phyloP scores from a whole-genome alignment of 208 protist species.

The Perkinsela sp. region DNA sequence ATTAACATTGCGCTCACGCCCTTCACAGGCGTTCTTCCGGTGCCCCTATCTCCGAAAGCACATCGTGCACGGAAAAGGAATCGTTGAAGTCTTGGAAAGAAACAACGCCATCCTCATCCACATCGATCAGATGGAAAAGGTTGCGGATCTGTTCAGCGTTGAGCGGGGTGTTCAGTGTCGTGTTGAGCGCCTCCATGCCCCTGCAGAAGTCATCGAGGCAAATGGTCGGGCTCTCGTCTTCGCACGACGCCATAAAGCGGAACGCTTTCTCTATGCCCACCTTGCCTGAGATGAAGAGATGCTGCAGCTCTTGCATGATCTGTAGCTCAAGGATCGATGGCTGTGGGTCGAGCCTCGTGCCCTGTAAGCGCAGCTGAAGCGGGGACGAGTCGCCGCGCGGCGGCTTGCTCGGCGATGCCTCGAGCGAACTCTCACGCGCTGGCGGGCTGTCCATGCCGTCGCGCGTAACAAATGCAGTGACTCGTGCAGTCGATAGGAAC shows the following conservation, averaged over 20 bases:
- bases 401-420: too few relatives aligned
- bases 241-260: slow-evolving; percentile 1
- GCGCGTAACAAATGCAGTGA: slow-evolving; percentile 1
- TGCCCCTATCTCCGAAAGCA: background rate
- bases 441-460: background rate
- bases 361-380: background rate
- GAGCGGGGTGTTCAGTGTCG: background rate
- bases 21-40: too few relatives aligned
- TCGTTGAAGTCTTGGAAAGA: slow-evolving; percentile 4
- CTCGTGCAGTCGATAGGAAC: slow-evolving; percentile 9
- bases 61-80: slow-evolving; percentile 3
- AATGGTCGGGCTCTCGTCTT: background rate
- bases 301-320: background rate
- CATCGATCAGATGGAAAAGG: slow-evolving; percentile 1
- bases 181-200: slow-evolving; percentile 2
- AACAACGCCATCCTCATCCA: slow-evolving; percentile 2
- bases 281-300: background rate
- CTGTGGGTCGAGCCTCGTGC: background rate
- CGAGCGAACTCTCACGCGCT: background rate
- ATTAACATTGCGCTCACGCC: too few relatives aligned
- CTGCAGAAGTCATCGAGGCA: slow-evolving; percentile 2
- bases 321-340: background rate
- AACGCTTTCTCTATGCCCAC: slow-evolving; percentile 4
- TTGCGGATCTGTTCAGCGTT: background rate
- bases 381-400: background rate